Evolutionary conservation across 2,329 filamentous ascomycete species (phyloP), one percentile per base, ranked within the genome.

Genomic region (Cercospora beticola): DNA sequence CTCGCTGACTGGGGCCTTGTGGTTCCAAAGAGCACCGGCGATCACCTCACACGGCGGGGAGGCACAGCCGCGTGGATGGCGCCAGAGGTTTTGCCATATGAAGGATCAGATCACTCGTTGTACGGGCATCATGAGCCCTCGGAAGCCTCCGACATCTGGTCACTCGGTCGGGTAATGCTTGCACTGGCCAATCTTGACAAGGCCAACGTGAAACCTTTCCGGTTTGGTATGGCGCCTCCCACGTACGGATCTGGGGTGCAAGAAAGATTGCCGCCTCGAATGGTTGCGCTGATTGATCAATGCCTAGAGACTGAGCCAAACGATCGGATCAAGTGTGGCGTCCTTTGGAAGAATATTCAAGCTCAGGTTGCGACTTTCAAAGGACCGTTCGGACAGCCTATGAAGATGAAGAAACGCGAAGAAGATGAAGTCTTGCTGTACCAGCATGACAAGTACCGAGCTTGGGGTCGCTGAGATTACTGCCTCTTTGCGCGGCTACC

Each of bases 1-100:
- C 4, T 69, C 33, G 68, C 46, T 3, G 68, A 69, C 61, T 69
- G 60, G 33, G 68, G 64, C n/a, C 43, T 66, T n/a, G 61, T 46
- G 1, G 18, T 36, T 16, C 54, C 9, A 7, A 28, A 43, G 49
- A 30, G 23, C 23, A 9, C 12, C 18, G 8, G 9, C 31, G n/a
- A 59, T 7, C 56, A 8, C 23, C 21, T 40, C 4, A 8, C n/a
- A 12, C 5, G n/a, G 56, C 8, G 7, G 12, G 5, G n/a, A 3
- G 63, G 63, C 8, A 65, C 63, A n/a, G 3, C 4, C 2, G 36
- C 36, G 3, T 68, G 33, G 36, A 16, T 16, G 8, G 40, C 66
- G 5, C 66, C 66, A 14, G 66, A 68, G 23, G 21, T 28, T 4
- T 23, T 56, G 8, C 5, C 16, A 23, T 21, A 43, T 14, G 5